Base-by-base conservation (phyloP, 1,139 yeast species). In the Saccharomyces hybrid region DNA sequence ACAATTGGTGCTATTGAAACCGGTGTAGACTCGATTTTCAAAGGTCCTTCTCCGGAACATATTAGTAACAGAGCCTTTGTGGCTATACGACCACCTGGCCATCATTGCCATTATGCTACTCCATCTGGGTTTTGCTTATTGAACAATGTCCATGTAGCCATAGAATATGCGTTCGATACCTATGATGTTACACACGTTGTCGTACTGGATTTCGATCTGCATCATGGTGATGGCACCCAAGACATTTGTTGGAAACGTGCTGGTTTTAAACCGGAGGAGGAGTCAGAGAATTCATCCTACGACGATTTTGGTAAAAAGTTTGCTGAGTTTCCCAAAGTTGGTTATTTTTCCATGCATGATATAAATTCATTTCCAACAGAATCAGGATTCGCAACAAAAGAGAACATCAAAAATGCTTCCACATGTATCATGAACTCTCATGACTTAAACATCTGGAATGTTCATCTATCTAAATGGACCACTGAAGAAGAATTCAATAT, bases 201-300 rank as follows among this genome's bases (percentile, higher is more conserved):
- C 0, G 85, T 88, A 28, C 72, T 88, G 41, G 96, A 88, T 67
- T 85, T 88, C 58, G 96, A 88, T 69, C 75, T 88, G 51, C 96
- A 88, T 65, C 96, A 88, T 65, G 96, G 96, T n/a, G 96, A 88
- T 69, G 96, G 96, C 4, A 81, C 88, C 5, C 96, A 88, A 64
- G 96, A 88, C 68, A 85, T 88, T 28, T 84, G 95, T 61, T 88
- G 93, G 91, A 85, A 84, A 62, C 75, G 87, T 60, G 87, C 88
- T 23, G 70, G 70, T 2, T 67, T 67, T 51, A 65, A 74, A 46
- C 81, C 69, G 1, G 70, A 67, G 26, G 67, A 60, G 32, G 61
- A 60, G 42, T 76, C 75, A 41, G 64, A 75, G 47, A 65, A 61
- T 41, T 56, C 56, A 60, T 71, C 60, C 53, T 75, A 81, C n/a